Evolutionary conservation across 805 yeast genomes (phyloP).

Genomic region (Cyberlindnera nakhonratchasimensis): DNA sequence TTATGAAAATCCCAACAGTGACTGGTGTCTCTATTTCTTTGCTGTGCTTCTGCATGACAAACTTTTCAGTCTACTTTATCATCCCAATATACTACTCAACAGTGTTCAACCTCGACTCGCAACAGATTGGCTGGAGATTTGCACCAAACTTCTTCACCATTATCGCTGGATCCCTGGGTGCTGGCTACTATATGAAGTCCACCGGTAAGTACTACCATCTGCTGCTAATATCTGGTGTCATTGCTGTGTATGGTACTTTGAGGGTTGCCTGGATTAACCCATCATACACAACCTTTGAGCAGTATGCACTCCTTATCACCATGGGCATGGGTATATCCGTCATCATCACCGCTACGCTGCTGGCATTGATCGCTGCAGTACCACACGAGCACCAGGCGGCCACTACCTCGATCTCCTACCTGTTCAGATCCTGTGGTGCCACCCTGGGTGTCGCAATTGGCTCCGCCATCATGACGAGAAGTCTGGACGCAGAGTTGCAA

Average conservation of each 20-base stretch:
- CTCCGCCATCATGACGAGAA: constrained; percentile 55
- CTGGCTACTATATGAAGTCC: constrained; percentile 60
- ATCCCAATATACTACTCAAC: constrained; percentile 60
- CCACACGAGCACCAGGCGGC: constrained; percentile 65
- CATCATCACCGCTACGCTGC: constrained; percentile 59
- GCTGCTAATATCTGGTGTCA: constrained; percentile 38
- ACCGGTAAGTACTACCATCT: constrained; percentile 59
- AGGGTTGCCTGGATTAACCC: constrained; percentile 35
- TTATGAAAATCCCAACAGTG: constrained; percentile 55
- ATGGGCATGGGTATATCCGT: constrained; percentile 57
- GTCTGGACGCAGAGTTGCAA: constrained; percentile 33
- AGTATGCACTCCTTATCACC: constrained; percentile 41
- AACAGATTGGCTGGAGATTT: constrained; percentile 55
- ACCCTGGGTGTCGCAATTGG: constrained; percentile 63
- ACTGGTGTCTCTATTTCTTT: constrained; percentile 62
- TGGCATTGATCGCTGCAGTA: constrained; percentile 70
- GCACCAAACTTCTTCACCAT: constrained; percentile 59
- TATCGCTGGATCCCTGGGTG: constrained; percentile 56
- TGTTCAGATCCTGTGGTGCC: constrained; percentile 64
- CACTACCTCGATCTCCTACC: constrained; percentile 62
- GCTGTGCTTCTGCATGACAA: constrained; percentile 44
- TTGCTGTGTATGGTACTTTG: constrained; percentile 44
- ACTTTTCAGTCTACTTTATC: constrained; percentile 47
- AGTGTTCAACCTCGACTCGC: constrained; percentile 49
- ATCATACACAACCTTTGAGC: constrained; percentile 36